Conservation (phyloP, 2,329 filamentous ascomycete species). For the Fusarium lateritium region DNA sequence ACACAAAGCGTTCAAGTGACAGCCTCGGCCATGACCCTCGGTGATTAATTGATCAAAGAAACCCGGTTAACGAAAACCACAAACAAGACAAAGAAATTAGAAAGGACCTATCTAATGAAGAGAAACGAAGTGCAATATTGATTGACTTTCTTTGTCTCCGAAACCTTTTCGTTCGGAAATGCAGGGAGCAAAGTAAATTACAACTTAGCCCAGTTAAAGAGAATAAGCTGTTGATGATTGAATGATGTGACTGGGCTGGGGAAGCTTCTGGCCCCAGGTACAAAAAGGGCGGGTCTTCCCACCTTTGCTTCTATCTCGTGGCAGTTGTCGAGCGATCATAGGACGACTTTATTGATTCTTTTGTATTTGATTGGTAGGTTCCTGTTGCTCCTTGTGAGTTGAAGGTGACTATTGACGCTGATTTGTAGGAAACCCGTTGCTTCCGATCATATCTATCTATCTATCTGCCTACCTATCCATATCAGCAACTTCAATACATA, state of each 20-base stretch:
- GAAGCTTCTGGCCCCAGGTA: constrained; percentile 40
- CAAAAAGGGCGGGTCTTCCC: constrained; percentile 54
- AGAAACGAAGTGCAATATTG: background rate
- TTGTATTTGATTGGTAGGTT: constrained; percentile 41
- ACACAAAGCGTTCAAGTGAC: constrained; percentile 39
- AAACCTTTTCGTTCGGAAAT: background rate
- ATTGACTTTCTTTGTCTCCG: background rate
- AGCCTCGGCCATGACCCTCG: constrained; percentile 30
- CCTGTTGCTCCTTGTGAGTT: background rate
- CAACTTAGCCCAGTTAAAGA: background rate
- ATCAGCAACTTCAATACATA: constrained; percentile 6
- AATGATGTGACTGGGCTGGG: constrained; percentile 39
- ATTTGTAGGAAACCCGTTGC: constrained; percentile 7
- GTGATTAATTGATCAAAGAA: constrained; percentile 10
- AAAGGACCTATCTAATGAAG: background rate
- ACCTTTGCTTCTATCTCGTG: constrained; percentile 42
- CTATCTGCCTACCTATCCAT: too few relatives aligned
- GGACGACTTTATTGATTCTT: constrained; percentile 33
- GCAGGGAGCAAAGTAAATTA: constrained; percentile 9
- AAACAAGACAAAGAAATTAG: constrained; percentile 16
- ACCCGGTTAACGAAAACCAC: background rate
- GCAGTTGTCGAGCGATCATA: constrained; percentile 47
- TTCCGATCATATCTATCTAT: background rate
- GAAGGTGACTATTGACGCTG: constrained; percentile 2
- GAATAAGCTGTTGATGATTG: constrained; percentile 26